Conservation (phyloP, 148 eudicot species). For the Vaccinium darrowii region DNA sequence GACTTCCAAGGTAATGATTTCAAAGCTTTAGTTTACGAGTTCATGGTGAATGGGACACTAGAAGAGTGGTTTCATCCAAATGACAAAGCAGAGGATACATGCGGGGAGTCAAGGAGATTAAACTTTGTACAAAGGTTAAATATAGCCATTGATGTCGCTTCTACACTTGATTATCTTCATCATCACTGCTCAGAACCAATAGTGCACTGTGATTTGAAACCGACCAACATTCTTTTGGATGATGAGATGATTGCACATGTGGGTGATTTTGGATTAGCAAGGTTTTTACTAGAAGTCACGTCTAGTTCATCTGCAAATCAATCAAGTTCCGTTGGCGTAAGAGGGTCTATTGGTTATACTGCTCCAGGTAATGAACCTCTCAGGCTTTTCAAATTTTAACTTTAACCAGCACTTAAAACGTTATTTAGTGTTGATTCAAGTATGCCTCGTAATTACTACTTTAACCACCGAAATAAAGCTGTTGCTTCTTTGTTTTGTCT, state of each 20-base stretch:
- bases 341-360: background rate
- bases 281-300: background rate
- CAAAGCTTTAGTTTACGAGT: too few relatives aligned
- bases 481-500: too few relatives aligned
- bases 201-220: background rate
- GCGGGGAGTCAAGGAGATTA: background rate
- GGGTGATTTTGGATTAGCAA: too few relatives aligned
- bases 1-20: too few relatives aligned
- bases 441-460: too few relatives aligned
- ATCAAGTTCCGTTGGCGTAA: too few relatives aligned
- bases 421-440: too few relatives aligned
- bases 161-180: background rate
- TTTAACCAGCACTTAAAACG: too few relatives aligned
- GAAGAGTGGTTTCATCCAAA: background rate
- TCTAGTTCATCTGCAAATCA: background rate
- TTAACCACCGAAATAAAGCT: too few relatives aligned
- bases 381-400: too few relatives aligned
- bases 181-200: background rate
- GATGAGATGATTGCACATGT: background rate
- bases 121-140: background rate
- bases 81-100: background rate
- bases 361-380: background rate
- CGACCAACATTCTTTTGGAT: background rate
- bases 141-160: too few relatives aligned
- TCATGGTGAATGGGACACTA: background rate